Evolutionary conservation across 345 rosid genomes (phyloP), one percentile per base, ranked within the genome.

Genomic region (Euphorbia lathyris): DNA sequence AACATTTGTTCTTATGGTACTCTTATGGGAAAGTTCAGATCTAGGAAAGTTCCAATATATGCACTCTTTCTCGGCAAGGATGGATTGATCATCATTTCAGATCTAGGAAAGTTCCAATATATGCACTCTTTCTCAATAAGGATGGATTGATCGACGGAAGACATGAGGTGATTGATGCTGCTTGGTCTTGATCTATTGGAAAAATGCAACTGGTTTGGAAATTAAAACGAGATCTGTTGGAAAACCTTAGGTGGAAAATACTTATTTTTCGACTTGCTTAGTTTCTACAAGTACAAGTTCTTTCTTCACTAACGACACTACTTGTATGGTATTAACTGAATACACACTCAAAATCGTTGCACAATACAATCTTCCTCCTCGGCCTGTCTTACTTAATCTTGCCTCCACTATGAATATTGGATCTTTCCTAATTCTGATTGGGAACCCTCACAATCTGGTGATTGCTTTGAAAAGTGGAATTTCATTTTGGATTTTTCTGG

Each of bases 401-500:
- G 97, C 97, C 50, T 85, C 96, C 0, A 85, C 96, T 72, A 90
- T 92, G 0, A 90, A 93, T 68, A 90, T 90, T 0, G 97, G 98
- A 0, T 93, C 97, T 9, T 77, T 97, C 0, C 90, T 88, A 1
- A 90, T 96, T 74, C 92, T 93, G 1, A 90, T 90, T 67, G 96
- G 97, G 27, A 93, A 93, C 30, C 97, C 96, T 4, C 96, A 93
- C 63, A 91, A 91, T 73, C 82, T 93, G 69, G 89, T 88, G n/a
- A 89, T 91, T 9, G 97, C 96, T 1, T 80, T 91, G 42, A 81
- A 80, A 61, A 84, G 92, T 69, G 69, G 65, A 68, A 85, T 89
- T 65, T 62, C 91, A 0, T 93, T 89, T 25, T 84, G 87, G 65
- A 65, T 43, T 23, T 93, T 93, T 77, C 63, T 90, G 22, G 20